These are phyloP conservation scores for Boletellus deceptivus DNA, from an alignment of 1,284 basidiomycete genomes.

Conservation along the genomic window DNA sequence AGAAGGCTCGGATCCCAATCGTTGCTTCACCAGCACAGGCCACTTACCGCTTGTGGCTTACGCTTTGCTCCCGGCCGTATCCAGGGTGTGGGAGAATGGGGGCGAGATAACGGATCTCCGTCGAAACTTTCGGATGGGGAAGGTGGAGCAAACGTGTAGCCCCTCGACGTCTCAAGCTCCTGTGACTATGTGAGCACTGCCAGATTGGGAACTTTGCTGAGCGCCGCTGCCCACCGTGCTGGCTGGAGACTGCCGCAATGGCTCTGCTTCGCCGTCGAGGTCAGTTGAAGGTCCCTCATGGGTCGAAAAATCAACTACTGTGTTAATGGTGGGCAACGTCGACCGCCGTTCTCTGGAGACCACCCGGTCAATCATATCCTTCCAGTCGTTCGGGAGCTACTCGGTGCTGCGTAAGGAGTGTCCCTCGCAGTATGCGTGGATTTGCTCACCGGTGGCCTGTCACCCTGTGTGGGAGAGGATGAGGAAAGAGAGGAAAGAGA, in stretches of 20 bases:
- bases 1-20: slow-evolving; percentile 5
- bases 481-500: slow-evolving; percentile 29
- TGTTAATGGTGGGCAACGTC: slow-evolving; percentile 36
- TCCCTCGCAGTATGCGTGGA: background rate
- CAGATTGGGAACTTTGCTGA: slow-evolving; percentile 28
- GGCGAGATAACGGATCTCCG: slow-evolving; percentile 36
- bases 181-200: slow-evolving; percentile 33
- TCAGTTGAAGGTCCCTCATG: slow-evolving; percentile 32
- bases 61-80: slow-evolving; percentile 27
- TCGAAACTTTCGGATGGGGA: slow-evolving; percentile 37
- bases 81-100: slow-evolving; percentile 36
- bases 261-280: slow-evolving; percentile 31
- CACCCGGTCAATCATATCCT: slow-evolving; percentile 42
- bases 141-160: slow-evolving; percentile 34
- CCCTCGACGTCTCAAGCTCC: slow-evolving; percentile 34
- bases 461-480: slow-evolving; percentile 27
- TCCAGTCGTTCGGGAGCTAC: slow-evolving; percentile 54
- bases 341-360: slow-evolving; percentile 34
- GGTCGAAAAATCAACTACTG: slow-evolving; percentile 34
- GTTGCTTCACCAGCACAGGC: background rate
- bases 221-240: slow-evolving; percentile 34
- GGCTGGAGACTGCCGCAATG: slow-evolving; percentile 36
- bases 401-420: slow-evolving; percentile 11
- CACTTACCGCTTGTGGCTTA: slow-evolving; percentile 37
- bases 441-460: slow-evolving; percentile 46